Percentiles rank a stretch among this genome's conserved stretches.
These are phyloP conservation scores for Phytophthora ohioensis DNA, from an alignment of 352 stramenopile species.

Conservation along the genomic window DNA sequence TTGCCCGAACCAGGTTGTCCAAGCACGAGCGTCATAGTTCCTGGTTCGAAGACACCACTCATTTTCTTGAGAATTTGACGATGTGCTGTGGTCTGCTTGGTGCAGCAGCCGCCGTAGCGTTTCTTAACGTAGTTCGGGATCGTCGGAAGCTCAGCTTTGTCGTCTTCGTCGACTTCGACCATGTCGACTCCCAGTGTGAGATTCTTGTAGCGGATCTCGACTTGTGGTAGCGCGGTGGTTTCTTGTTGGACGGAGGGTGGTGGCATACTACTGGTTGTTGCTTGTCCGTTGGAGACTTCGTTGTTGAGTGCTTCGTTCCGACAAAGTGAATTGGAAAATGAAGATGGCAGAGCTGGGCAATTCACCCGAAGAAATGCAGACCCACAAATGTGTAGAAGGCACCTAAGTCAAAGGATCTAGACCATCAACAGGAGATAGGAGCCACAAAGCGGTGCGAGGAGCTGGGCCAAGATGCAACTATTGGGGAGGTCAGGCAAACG, in stretches of 20 bases:
- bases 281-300: neutral
- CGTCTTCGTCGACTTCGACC: constrained; percentile 17
- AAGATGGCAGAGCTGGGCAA: neutral
- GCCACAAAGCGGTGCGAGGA: too few relatives aligned
- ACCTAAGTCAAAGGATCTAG: neutral
- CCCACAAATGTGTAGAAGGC: too few relatives aligned
- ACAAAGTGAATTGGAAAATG: constrained; percentile 19
- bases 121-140: constrained; percentile 37
- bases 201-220: constrained; percentile 38
- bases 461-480: too few relatives aligned
- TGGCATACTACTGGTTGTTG: neutral
- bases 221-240: constrained; percentile 9
- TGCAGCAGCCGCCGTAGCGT: constrained; percentile 22
- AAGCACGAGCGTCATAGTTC: constrained; percentile 31
- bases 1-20: neutral
- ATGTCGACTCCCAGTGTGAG: constrained; percentile 37
- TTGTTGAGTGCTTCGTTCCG: too few relatives aligned
- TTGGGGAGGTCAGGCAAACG: too few relatives aligned
- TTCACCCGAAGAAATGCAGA: neutral
- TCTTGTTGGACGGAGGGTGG: neutral
- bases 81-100: constrained; percentile 29
- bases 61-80: constrained; percentile 27
- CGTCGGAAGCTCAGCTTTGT: constrained; percentile 35
- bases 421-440: neutral
- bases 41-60: constrained; percentile 43